Conservation (phyloP, 495 filamentous ascomycete species). For the Hyaloscypha variabilis region DNA sequence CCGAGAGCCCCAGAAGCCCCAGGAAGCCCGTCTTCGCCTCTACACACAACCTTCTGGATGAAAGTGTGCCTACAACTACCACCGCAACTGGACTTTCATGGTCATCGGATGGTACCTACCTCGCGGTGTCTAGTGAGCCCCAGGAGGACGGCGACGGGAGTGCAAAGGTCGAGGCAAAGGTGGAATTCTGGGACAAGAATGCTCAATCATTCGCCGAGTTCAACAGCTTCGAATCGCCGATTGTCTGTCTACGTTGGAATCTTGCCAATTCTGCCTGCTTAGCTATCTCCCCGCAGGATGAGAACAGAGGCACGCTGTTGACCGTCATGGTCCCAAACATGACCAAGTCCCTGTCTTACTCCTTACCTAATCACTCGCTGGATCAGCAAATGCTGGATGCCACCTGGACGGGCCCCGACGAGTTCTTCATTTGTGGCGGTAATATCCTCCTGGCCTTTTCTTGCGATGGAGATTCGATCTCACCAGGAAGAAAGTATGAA, state of each 20-base stretch:
- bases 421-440: slow-evolving; percentile 63
- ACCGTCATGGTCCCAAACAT: slow-evolving; percentile 50
- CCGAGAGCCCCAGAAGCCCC: slow-evolving; percentile 27
- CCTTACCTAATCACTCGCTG: slow-evolving; percentile 46
- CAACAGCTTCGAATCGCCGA: slow-evolving; percentile 50
- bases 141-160: slow-evolving; percentile 53
- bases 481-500: slow-evolving; percentile 40
- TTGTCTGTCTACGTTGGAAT: slow-evolving; percentile 65
- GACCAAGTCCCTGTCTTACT: slow-evolving; percentile 41
- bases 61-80: slow-evolving; percentile 38
- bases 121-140: slow-evolving; percentile 69
- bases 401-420: slow-evolving; percentile 59
- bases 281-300: slow-evolving; percentile 51
- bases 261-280: slow-evolving; percentile 54
- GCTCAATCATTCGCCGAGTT: slow-evolving; percentile 51
- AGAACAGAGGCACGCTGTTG: slow-evolving; percentile 46
- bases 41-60: slow-evolving; percentile 43
- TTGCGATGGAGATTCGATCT: slow-evolving; percentile 42
- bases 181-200: slow-evolving; percentile 67
- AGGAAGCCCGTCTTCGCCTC: slow-evolving; percentile 23
- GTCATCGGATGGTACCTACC: slow-evolving; percentile 64
- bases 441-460: slow-evolving; percentile 46
- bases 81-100: slow-evolving; percentile 69
- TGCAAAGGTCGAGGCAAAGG: slow-evolving; percentile 35
- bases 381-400: slow-evolving; percentile 53